Evolutionary conservation across 805 yeast genomes (phyloP).

Genomic region (Kodamaea sagamina): DNA sequence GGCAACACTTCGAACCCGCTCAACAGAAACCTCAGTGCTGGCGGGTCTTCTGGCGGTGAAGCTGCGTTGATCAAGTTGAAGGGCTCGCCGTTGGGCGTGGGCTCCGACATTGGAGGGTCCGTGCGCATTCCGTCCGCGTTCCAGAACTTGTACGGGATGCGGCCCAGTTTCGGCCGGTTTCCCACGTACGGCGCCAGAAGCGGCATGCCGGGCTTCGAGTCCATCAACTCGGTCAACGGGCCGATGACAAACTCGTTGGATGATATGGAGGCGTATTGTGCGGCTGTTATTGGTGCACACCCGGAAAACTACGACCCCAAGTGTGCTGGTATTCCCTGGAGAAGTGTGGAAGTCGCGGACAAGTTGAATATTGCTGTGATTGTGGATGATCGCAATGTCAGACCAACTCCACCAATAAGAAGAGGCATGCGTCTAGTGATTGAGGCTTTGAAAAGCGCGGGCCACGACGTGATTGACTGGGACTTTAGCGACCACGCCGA

Average conservation of each 20-base stretch:
- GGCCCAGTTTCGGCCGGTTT: constrained; percentile 49
- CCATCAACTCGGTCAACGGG: constrained; percentile 48
- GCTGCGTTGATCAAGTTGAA: constrained; percentile 47
- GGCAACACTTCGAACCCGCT: constrained; percentile 51
- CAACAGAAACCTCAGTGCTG: constrained; percentile 45
- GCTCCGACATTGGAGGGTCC: constrained; percentile 57
- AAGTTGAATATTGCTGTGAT: constrained; percentile 48
- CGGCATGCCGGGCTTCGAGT: constrained; percentile 37
- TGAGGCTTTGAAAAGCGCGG: constrained; percentile 39
- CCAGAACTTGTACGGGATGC: constrained; percentile 43
- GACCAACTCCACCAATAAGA: constrained; percentile 58
- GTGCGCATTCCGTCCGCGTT: constrained; percentile 50
- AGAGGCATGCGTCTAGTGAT: constrained; percentile 43
- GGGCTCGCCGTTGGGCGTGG: constrained; percentile 55
- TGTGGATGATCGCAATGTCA: constrained; percentile 44
- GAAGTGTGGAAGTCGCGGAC: constrained; percentile 31
- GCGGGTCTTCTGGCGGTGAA: constrained; percentile 60
- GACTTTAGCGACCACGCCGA: constrained; percentile 42
- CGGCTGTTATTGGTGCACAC: constrained; percentile 36
- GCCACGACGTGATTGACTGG: constrained; percentile 55
- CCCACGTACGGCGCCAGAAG: constrained; percentile 37
- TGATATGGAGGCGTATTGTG: constrained; percentile 40
- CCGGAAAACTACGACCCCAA: constrained; percentile 55
- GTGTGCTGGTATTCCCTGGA: constrained; percentile 54
- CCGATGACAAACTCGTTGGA: constrained; percentile 46